Conservation (phyloP, 208 protist genomes). For the Acanthamoeba royreba region DNA sequence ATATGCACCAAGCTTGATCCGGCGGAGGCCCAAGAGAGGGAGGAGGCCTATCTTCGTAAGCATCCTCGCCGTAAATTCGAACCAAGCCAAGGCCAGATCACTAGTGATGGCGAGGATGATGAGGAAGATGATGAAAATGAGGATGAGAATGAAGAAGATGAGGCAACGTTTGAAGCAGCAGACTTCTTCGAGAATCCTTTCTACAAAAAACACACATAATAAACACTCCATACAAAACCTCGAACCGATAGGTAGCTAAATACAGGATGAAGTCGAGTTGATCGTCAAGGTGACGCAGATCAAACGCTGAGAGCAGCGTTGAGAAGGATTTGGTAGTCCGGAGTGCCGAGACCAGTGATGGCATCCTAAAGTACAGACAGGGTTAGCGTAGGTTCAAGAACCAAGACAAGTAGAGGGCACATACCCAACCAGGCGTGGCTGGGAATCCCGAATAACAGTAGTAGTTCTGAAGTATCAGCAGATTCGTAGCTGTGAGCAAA, state of each 20-base stretch:
- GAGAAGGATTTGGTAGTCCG: constrained; percentile 26
- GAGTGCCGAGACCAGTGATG: constrained; percentile 46
- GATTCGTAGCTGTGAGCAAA: not conserved
- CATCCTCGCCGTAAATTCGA: too few species aligned
- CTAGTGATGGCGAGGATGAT: not conserved
- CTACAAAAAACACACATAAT: not conserved
- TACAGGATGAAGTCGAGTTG: too few species aligned
- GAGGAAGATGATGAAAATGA: not conserved
- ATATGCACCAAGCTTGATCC: not conserved
- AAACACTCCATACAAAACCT: not conserved
- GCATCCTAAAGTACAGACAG: constrained; percentile 19
- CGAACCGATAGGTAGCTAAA: too few species aligned
- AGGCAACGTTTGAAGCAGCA: not conserved
- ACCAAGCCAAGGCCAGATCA: not conserved
- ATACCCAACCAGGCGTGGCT: not conserved
- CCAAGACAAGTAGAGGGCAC: not conserved
- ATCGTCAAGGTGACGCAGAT: too few species aligned
- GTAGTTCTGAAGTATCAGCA: not conserved
- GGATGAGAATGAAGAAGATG: not conserved
- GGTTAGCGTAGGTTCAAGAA: not conserved
- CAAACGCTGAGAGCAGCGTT: not conserved
- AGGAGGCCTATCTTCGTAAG: not conserved
- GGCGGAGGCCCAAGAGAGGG: not conserved
- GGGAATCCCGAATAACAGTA: not conserved
- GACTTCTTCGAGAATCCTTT: constrained; percentile 18